Evolutionary conservation across 2,329 filamentous ascomycete species (phyloP).

Genomic region (Curvularia eragrostidis): DNA sequence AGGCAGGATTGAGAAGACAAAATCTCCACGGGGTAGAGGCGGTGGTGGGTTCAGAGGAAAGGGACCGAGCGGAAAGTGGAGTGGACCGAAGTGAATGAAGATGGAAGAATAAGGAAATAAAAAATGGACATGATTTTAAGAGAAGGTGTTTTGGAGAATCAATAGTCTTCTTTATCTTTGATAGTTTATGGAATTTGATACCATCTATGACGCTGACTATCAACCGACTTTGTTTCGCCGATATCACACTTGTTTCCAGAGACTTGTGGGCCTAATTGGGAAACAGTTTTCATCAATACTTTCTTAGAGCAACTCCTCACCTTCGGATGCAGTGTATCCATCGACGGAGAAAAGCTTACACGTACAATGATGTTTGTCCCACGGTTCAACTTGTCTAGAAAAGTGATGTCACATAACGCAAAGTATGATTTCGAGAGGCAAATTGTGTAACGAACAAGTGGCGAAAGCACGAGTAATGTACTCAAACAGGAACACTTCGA

Average conservation of each 20-base stretch:
- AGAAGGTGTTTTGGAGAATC: neutral
- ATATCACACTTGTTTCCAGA: neutral
- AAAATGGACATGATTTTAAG: constrained; percentile 5
- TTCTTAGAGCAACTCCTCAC: neutral
- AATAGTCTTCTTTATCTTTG: neutral
- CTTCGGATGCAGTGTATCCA: no score
- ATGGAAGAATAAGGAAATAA: neutral
- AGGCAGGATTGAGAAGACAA: constrained; percentile 21
- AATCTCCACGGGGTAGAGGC: constrained; percentile 15
- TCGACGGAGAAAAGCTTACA: neutral
- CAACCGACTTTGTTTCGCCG: neutral
- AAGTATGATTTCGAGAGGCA: constrained; percentile 2
- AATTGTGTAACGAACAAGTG: constrained; percentile 1
- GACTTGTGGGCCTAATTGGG: neutral
- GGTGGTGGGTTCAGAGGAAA: constrained; percentile 21
- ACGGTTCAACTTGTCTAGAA: neutral
- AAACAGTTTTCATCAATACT: neutral
- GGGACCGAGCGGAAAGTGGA: constrained; percentile 14
- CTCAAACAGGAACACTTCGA: neutral
- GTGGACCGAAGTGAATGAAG: constrained; percentile 15
- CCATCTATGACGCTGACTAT: neutral
- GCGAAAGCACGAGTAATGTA: neutral
- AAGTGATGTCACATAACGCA: neutral
- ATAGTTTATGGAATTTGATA: constrained; percentile 4
- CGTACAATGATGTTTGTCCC: neutral